Evolutionary conservation across 2,329 filamentous ascomycete species (phyloP), one percentile per base, ranked within the genome.

Genomic region (Diaporthe australafricana): DNA sequence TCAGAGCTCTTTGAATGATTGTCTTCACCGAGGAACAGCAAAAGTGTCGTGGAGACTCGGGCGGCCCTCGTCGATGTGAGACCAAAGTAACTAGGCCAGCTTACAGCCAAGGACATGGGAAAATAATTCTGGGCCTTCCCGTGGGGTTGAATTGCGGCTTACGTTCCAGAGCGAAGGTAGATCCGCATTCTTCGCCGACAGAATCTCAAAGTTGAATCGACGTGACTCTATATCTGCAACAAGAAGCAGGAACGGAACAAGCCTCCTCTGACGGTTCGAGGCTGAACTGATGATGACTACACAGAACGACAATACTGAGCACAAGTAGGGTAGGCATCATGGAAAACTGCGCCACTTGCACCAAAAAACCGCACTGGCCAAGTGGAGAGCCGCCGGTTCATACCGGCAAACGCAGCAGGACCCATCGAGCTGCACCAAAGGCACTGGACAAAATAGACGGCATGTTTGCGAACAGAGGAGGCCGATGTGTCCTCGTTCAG

Each of bases 281-380:
- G 30, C 27, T 38, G 30, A 17, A 20, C n/a, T 20, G 30, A 48
- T 35, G 30, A 48, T 35, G 22, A 20, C 30, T 50, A 30, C 42
- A 65, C 45, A 65, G 17, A 20, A 12, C 27, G 27, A 63, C 27
- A n/a, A 42, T 25, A 22, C 30, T 25, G 42, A 35, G n/a, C n/a
- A 35, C 32, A 35, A 35, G 32, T 9, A 35, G 32, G 32, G 32
- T 9, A 35, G 32, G 32, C 9, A 35, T 35, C 32, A 35, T 48
- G n/a, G 45, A 50, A 17, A 27, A 12, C 9, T 27, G 45, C 30
- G 14, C 60, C 22, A 9, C 30, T 38, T 5, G 60, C 30, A 25
- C 30, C 8, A 40, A 25, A 65, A 30, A 35, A 38, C 60, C 60
- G 60, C 60, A 65, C 45, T 50, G 60, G 45, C 60, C 60, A 65